These are phyloP conservation scores for Pythium brachiatum DNA, from an alignment of 352 stramenopile genomes.

Conservation along the genomic window DNA sequence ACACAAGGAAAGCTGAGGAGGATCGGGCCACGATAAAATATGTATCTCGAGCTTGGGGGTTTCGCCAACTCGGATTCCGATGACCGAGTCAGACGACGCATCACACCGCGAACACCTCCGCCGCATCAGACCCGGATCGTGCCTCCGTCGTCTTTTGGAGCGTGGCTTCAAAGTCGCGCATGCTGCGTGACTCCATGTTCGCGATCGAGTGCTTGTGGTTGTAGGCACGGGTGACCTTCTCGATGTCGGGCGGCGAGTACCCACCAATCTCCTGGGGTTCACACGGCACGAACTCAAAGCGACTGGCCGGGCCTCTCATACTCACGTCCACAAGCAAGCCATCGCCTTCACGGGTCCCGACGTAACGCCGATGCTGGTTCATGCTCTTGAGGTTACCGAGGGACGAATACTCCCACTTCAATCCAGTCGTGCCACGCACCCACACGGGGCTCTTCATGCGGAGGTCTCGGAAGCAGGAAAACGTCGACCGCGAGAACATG, in stretches of 20 bases:
- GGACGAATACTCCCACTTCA: constrained; percentile 83
- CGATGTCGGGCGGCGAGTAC: constrained; percentile 65
- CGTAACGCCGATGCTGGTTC: constrained; percentile 87
- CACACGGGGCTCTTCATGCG: constrained; percentile 68
- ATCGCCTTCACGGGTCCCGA: constrained; percentile 67
- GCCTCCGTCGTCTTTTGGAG: constrained; percentile 5
- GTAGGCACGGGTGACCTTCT: constrained; percentile 68
- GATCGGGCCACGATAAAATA: not conserved
- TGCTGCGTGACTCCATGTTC: constrained; percentile 72
- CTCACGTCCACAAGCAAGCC: constrained; percentile 77
- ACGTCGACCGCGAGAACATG: constrained; percentile 85
- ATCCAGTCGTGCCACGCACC: constrained; percentile 58
- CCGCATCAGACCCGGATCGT: not conserved
- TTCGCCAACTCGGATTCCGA: not conserved
- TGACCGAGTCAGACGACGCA: not conserved
- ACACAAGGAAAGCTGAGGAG: not conserved
- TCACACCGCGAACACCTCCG: not conserved
- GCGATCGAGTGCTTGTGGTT: constrained; percentile 67
- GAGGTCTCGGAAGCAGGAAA: constrained; percentile 82
- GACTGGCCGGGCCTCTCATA: constrained; percentile 76
- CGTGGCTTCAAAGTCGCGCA: constrained; percentile 65
- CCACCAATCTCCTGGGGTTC: constrained; percentile 28
- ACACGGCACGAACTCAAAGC: constrained; percentile 75
- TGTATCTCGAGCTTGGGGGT: not conserved
- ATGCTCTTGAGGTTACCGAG: constrained; percentile 83